Base-by-base conservation (phyloP, 495 filamentous ascomycete genomes). In the Saxispiralis lemnorum region DNA sequence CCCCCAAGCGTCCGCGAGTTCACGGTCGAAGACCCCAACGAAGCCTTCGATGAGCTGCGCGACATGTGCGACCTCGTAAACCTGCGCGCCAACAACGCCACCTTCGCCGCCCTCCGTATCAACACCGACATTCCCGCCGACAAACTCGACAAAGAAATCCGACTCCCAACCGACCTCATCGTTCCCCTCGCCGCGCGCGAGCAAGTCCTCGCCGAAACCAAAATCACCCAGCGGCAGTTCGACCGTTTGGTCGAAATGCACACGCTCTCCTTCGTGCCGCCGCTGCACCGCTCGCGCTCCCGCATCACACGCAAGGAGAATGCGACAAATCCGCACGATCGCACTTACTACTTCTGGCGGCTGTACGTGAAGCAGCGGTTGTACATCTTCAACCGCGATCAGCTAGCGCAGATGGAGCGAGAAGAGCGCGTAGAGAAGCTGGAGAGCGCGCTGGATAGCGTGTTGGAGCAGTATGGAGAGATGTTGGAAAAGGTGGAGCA, bases 21-120 rank as follows among this genome's bases (percentile, higher is more conserved):
- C 51, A 89, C 88, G 0, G 82, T 99, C 15, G 89, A 99, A 61
- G 87, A 96, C 52, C 89, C 89, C 0, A 95, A 86, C 54, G 87
- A 96, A 57, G 76, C 78, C 12, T 99, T 99, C 51, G 85, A 94
- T 58, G 77, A 85, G 44, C 67, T 99, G 35, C 76, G 89, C 34
- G 87, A 96, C 59, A 68, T 78, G 31, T 76, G 77, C 46, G 89
- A 99, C 56, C 69, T 87, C 33, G 66, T 71, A 17, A 76, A 78
- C 41, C 66, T 96, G 4, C 68, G 68, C 28, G 64, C 52, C 4
- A 45, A 69, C 38, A 28, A 40, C 2, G 62, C 70, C 1, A 66
- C 65, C 12, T 79, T 81, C 56, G 53, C 51, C 2, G 49, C 58
- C 0, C 62, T 83, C 7, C 60, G 58, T 31, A 55, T 81, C 49